Evolutionary conservation across 2,329 filamentous ascomycete species (phyloP).

Genomic region (Septoria petroselini): DNA sequence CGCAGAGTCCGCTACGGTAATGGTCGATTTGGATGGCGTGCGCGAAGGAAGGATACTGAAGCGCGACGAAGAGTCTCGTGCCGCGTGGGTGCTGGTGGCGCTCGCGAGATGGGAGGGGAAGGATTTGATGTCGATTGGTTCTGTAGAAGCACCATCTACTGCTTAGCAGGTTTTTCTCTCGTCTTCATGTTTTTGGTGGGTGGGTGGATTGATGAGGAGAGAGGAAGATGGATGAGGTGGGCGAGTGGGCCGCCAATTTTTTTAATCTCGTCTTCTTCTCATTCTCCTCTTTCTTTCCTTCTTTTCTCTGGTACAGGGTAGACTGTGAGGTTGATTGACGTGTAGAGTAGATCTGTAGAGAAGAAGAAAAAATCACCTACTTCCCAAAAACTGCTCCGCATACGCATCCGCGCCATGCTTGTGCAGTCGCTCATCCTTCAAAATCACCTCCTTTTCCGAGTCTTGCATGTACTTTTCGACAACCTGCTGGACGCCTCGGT

Average conservation of each 20-base stretch:
- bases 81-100: neutral
- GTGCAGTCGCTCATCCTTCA: constrained; percentile 51
- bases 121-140: neutral
- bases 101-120: no score
- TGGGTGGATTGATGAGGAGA: neutral
- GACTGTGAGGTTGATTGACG: no score
- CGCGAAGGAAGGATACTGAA: neutral
- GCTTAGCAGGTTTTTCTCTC: neutral
- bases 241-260: no score
- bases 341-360: neutral
- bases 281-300: no score
- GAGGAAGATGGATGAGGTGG: no score
- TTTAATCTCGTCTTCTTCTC: no score
- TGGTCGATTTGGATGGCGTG: neutral
- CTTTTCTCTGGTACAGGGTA: no score
- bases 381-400: constrained; percentile 30
- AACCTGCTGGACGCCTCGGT: constrained; percentile 55
- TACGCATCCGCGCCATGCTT: constrained; percentile 48
- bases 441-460: constrained; percentile 59
- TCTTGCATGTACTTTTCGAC: constrained; percentile 61
- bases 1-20: neutral
- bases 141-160: neutral
- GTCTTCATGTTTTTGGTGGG: neutral
- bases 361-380: constrained; percentile 26
- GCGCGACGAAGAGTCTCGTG: no score